Conservation (phyloP, 164 flowering plant species). For the Taxillus chinensis region DNA sequence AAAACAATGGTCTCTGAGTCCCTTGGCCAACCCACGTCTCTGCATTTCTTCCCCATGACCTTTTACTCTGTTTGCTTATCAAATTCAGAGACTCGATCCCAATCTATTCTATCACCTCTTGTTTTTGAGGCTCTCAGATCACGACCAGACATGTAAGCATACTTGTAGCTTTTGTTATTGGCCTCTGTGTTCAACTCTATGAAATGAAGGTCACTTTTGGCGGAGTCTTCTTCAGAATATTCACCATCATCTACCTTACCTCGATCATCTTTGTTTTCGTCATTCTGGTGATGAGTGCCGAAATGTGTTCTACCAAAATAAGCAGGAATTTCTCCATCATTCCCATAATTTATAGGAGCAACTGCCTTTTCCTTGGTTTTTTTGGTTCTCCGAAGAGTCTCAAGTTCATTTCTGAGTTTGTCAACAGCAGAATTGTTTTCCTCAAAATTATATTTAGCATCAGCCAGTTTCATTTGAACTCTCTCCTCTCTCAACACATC, state of each 20-base stretch:
- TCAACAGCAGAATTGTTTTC: conserved; percentile 78
- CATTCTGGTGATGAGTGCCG: conserved; percentile 13
- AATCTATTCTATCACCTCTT: conserved; percentile 17
- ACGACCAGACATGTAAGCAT: conserved; percentile 27
- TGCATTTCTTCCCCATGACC: conserved; percentile 35
- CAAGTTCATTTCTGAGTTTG: conserved; percentile 55
- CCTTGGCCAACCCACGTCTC: conserved; percentile 39
- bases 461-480: conserved; percentile 74
- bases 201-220: conserved; percentile 73
- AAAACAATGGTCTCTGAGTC: conserved; percentile 43
- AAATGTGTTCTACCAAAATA: conserved; percentile 19
- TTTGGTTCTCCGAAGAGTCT: conserved; percentile 37
- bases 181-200: conserved; percentile 68
- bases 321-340: conserved; percentile 23
- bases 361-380: conserved; percentile 27
- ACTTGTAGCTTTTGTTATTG: conserved; percentile 34
- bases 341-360: conserved; percentile 16
- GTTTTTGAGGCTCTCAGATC: conserved; percentile 21
- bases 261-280: conserved; percentile 24
- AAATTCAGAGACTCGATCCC: conserved; percentile 21
- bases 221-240: conserved; percentile 36
- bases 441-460: conserved; percentile 78
- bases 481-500: conserved; percentile 73
- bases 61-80: conserved; percentile 26
- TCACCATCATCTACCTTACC: conserved; percentile 45